Percentiles rank a stretch among this genome's conserved stretches.
Conservation (phyloP, 75 land plant species). For the Picea sitchensis region DNA sequence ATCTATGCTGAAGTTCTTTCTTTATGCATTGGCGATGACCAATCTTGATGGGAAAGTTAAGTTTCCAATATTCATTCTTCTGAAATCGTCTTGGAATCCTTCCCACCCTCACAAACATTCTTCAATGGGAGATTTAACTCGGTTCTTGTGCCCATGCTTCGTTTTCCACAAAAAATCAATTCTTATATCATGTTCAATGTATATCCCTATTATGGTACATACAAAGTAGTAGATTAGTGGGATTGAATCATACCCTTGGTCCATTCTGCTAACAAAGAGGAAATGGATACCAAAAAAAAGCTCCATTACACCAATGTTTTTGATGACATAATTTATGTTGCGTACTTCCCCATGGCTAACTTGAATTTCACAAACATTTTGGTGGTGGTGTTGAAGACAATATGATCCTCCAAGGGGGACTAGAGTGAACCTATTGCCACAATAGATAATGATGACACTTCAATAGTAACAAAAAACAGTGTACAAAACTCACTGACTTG, state of each 20-base stretch:
- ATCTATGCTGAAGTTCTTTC: constrained; percentile 67
- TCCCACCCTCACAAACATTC: constrained; percentile 83
- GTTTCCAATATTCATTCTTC: constrained; percentile 76
- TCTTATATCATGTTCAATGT: constrained; percentile 80
- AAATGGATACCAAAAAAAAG: constrained; percentile 69
- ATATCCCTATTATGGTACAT: constrained; percentile 77
- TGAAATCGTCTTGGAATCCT: constrained; percentile 62
- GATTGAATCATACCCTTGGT: constrained; percentile 66
- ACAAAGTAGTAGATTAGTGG: constrained; percentile 47
- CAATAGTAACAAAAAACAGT: constrained; percentile 39
- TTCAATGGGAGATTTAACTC: constrained; percentile 57
- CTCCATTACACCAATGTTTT: constrained; percentile 68
- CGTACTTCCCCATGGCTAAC: constrained; percentile 54
- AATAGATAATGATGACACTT: constrained; percentile 60
- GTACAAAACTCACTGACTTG: too few relatives aligned
- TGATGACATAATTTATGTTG: constrained; percentile 25
- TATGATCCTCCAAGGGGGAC: constrained; percentile 89
- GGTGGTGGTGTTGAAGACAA: constrained; percentile 69
- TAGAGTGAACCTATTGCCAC: constrained; percentile 55
- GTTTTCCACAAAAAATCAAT: constrained; percentile 47
- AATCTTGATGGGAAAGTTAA: constrained; percentile 53
- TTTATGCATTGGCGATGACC: constrained; percentile 56
- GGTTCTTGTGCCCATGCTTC: constrained; percentile 51
- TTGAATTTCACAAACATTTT: constrained; percentile 60
- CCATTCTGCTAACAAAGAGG: constrained; percentile 46